Evolutionary conservation across 2,329 filamentous ascomycete genomes (phyloP).

Genomic region (Clonostachys rosea): DNA sequence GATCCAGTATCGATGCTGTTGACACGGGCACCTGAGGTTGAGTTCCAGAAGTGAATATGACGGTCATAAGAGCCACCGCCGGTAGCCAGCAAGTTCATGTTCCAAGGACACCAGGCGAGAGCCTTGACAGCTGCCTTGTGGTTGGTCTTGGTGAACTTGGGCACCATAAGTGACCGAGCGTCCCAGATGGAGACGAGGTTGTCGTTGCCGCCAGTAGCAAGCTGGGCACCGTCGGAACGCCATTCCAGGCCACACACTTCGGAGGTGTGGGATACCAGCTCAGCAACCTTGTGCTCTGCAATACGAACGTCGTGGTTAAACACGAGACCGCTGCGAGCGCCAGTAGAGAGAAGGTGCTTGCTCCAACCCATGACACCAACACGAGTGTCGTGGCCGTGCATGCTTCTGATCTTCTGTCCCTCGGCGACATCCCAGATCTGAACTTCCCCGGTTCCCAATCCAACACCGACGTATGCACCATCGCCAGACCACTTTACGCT

Average conservation of each 20-base stretch:
- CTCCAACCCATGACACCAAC: constrained; percentile 99
- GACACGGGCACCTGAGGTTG: constrained; percentile 91
- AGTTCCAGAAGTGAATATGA: constrained; percentile 99
- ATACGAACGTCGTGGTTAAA: constrained; percentile 99
- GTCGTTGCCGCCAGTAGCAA: constrained; percentile 97
- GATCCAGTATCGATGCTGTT: constrained; percentile 99
- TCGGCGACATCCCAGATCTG: constrained; percentile 99
- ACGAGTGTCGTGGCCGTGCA: constrained; percentile 95
- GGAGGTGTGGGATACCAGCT: constrained; percentile 94
- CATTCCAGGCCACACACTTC: constrained; percentile 98
- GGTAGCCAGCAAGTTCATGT: constrained; percentile 92
- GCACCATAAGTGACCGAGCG: constrained; percentile 83
- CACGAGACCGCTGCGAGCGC: constrained; percentile 88
- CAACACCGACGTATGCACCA: constrained; percentile 92
- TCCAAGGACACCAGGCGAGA: constrained; percentile 98
- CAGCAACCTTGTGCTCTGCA: constrained; percentile 95
- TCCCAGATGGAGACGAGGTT: constrained; percentile 99
- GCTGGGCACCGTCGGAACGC: constrained; percentile 92
- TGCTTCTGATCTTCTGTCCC: constrained; percentile 91
- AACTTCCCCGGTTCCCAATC: constrained; percentile 90
- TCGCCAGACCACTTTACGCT: constrained; percentile 99
- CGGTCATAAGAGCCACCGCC: constrained; percentile 95
- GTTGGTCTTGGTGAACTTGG: constrained; percentile 99
- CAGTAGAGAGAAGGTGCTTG: constrained; percentile 95
- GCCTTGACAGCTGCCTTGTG: constrained; percentile 99